phyloP scores from a whole-genome alignment of 2,329 filamentous ascomycete genomes.

The Colletotrichum eleusines region DNA sequence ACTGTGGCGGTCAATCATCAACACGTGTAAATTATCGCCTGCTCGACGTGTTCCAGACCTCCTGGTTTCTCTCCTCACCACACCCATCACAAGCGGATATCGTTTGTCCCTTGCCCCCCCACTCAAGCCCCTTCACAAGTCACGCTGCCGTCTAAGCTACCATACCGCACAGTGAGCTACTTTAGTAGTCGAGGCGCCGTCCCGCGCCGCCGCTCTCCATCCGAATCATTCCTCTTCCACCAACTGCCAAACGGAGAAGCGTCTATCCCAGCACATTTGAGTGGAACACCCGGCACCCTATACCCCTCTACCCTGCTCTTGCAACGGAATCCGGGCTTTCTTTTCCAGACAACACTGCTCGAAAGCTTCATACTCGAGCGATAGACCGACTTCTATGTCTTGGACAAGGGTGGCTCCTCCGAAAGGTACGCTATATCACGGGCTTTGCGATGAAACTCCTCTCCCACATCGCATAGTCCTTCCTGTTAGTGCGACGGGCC shows the following conservation, averaged over 20 bases:
- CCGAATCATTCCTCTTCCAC: neutral
- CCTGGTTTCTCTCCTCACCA: neutral
- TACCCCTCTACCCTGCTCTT: neutral
- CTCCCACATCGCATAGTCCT: neutral
- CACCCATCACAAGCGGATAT: constrained; percentile 20
- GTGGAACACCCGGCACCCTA: neutral
- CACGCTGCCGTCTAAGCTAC: constrained; percentile 14
- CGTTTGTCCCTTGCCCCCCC: constrained; percentile 8
- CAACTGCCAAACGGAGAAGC: neutral
- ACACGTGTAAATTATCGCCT: constrained; percentile 30
- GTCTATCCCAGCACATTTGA: neutral
- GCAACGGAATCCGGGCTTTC: neutral
- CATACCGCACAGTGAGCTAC: neutral
- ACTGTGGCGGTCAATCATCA: constrained; percentile 25
- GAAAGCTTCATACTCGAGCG: neutral
- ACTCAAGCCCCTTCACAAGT: constrained; percentile 1
- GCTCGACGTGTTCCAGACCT: constrained; percentile 26
- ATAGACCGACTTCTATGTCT: neutral
- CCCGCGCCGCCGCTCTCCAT: neutral
- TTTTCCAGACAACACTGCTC: neutral
- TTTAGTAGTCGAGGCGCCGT: neutral
- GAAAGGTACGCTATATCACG: neutral
- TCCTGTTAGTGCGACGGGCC: neutral
- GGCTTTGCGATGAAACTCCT: no score
- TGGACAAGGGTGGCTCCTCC: neutral